These are phyloP conservation scores for Garcia nutans DNA, from an alignment of 345 rosid species.

Conservation along the genomic window DNA sequence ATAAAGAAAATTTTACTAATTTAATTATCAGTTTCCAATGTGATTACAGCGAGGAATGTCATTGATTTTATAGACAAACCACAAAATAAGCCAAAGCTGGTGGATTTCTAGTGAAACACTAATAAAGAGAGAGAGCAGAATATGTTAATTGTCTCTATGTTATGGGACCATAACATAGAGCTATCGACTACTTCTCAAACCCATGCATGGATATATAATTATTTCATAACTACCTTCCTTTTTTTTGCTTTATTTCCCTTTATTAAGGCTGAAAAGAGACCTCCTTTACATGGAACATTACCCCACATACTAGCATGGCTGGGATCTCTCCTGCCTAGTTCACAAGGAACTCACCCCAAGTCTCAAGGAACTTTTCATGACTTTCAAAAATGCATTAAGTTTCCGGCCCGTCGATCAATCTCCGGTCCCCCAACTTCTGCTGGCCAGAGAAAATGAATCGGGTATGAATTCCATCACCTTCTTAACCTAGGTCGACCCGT, in stretches of 20 bases:
- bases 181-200: not conserved
- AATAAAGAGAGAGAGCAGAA: too few species aligned
- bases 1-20: too few species aligned
- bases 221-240: not conserved
- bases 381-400: not conserved
- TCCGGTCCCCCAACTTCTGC: not conserved
- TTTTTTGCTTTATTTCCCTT: not conserved
- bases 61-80: not conserved
- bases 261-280: constrained; percentile 12
- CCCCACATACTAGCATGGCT: not conserved
- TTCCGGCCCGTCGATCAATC: not conserved
- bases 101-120: not conserved
- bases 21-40: not conserved
- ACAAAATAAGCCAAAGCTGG: constrained; percentile 6
- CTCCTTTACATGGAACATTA: not conserved
- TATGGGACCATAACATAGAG: constrained; percentile 6
- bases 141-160: too few species aligned
- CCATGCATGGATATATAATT: not conserved
- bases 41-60: constrained; percentile 12
- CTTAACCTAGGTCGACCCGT: not conserved
- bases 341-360: not conserved
- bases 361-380: not conserved
- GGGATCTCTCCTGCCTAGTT: not conserved
- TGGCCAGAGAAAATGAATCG: not conserved
- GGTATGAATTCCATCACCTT: not conserved